phyloP scores from a whole-genome alignment of 2,329 filamentous ascomycete genomes.

The Aspergillus niger region DNA sequence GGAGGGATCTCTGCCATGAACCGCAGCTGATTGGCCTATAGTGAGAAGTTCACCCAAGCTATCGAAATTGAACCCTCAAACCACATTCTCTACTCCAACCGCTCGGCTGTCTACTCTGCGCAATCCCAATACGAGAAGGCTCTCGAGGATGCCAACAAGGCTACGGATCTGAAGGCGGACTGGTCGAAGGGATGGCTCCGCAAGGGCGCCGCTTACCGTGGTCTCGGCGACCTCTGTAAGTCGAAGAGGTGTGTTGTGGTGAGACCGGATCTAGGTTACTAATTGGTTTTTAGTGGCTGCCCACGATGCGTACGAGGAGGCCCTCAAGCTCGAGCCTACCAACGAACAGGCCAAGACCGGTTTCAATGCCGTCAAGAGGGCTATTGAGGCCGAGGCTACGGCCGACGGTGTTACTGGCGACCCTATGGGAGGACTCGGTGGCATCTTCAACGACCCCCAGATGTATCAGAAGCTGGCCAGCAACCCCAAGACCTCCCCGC shows the following conservation, averaged over 20 bases:
- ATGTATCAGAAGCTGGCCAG: constrained; percentile 84
- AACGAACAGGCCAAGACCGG: constrained; percentile 94
- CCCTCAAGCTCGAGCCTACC: constrained; percentile 86
- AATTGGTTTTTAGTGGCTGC: constrained; percentile 62
- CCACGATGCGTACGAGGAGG: constrained; percentile 87
- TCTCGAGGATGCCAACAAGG: constrained; percentile 87
- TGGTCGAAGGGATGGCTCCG: constrained; percentile 97
- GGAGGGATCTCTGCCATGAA: not conserved
- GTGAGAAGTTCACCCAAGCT: constrained; percentile 91
- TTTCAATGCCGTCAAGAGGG: constrained; percentile 79
- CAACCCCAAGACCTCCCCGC: constrained; percentile 88
- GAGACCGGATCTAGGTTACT: constrained; percentile 3
- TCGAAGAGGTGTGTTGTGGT: constrained; percentile 6
- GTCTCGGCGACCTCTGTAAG: constrained; percentile 74
- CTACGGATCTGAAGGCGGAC: constrained; percentile 91
- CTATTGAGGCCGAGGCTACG: constrained; percentile 75
- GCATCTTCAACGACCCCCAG: constrained; percentile 92
- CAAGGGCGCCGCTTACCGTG: constrained; percentile 89
- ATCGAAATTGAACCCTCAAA: constrained; percentile 86
- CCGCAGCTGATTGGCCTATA: constrained; percentile 41
- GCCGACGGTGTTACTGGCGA: constrained; percentile 64
- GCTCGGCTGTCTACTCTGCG: constrained; percentile 83
- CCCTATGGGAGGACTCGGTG: constrained; percentile 74
- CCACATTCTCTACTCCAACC: constrained; percentile 97
- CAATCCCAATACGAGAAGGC: constrained; percentile 85